phyloP scores from a whole-genome alignment of 371 early-diverging fungal genomes.

The Rhizopus sp. region DNA sequence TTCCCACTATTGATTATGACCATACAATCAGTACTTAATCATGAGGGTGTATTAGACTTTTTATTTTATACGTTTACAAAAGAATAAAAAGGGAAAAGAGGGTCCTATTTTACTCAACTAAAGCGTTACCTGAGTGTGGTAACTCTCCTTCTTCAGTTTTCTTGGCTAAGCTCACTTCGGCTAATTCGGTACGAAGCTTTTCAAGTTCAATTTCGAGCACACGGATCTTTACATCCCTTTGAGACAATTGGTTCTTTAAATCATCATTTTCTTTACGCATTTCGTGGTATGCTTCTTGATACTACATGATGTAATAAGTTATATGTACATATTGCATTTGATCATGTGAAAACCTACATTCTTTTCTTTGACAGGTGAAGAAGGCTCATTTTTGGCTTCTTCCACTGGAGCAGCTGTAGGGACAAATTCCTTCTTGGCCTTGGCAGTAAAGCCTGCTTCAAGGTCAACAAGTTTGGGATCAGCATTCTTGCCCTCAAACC shows the following conservation, averaged over 20 bases:
- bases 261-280: conserved; percentile 83
- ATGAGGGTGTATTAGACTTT: neutral
- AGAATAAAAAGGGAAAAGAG: neutral
- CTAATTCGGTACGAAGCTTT: conserved; percentile 46
- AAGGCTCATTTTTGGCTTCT: conserved; percentile 37
- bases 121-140: neutral
- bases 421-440: conserved; percentile 79
- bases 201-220: conserved; percentile 75
- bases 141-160: conserved; percentile 10
- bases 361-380: conserved; percentile 53
- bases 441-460: conserved; percentile 76
- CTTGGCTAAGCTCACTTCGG: conserved; percentile 32
- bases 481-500: conserved; percentile 83
- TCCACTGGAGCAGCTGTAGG: conserved; percentile 60
- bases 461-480: conserved; percentile 80
- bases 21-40: conserved; percentile 71
- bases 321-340: neutral
- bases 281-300: conserved; percentile 75
- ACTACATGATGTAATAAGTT: conserved; percentile 38
- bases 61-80: neutral
- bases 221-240: conserved; percentile 80
- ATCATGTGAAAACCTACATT: conserved; percentile 49
- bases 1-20: conserved; percentile 98
- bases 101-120: neutral
- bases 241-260: conserved; percentile 73